Evolutionary conservation across 2,329 filamentous ascomycete species (phyloP), one percentile per base, ranked within the genome.

Genomic region (Oidium heveae): DNA sequence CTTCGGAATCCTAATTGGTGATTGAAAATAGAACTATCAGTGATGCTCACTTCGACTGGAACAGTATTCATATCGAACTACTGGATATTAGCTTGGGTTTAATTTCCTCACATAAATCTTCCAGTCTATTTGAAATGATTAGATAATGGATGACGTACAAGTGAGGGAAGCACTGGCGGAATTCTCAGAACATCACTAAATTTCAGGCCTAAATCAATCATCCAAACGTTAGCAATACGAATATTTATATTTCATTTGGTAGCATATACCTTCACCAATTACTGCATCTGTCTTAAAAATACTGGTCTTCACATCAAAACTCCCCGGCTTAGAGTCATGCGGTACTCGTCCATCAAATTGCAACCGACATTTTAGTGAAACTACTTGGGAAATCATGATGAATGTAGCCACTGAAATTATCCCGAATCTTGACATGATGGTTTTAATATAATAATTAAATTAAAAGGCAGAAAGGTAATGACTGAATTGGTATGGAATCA

Each of bases 1-100:
- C 77, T 74, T 43, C 77, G 72, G 68, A 81, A 80, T 20, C 77
- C 77, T 3, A 66, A 66, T 64, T 81, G 77, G 47, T 69, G 63
- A 59, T 72, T 71, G 65, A 80, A 81, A 64, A 81, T 78, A 59
- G 75, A 77, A 57, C 71, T 61, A 63, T 80, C 76, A 10, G 53
- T 55, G 55, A 63, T 57, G 18, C 59, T 62, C 8, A 63, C 54
- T 55, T 57, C 56, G 36, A 59, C 18, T 16, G 60, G 37, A 28
- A 55, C 56, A 15, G 55, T 57, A 8, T 51, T 54, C 5, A 39
- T 49, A 49, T 63, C 63, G 43, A 59, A 62, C 58, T 58, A 20
- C 13, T n/a, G n/a, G 16, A 28, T 24, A 13, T 54, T 44, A 44
- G 18, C 15, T 43, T 15, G 18, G 18, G 16, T 20, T 32, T 44